Base-by-base conservation (phyloP, 2,329 filamentous ascomycete species). In the Penicillium hesseltinei region DNA sequence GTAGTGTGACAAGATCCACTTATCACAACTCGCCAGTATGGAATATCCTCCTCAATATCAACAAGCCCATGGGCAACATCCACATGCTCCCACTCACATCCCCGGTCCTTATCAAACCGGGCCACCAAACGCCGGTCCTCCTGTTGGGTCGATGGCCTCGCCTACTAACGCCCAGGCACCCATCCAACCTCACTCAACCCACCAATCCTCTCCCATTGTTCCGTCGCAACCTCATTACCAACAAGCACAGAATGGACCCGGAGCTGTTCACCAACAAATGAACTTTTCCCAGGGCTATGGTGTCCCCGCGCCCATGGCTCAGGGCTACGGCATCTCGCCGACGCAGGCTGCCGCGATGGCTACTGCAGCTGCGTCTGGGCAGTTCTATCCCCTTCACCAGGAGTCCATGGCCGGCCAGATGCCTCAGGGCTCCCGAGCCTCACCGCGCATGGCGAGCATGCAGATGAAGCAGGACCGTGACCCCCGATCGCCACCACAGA, bases 261-360 rank as follows among this genome's bases (percentile, higher is more conserved):
- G 85, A 51, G 73, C 77, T 39, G 80, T 84, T 61, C 83, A 85
- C 69, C 84, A 84, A 64, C 88, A 89, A 77, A 90, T 88, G 82
- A 91, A 87, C 78, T 97, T 96, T 75, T 85, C 90, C 69, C 84
- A 89, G 73, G 82, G 86, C 62, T 93, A 92, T 72, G 88, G 85
- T 57, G 89, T 92, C 56, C 81, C 88, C 60, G 82, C 86, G 67
- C 82, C 82, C 69, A 91, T 96, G 85, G 88, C 90, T 53, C 79
- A 81, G 58, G 78, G 78, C 23, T 96, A 96, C 78, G 88, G 84
- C 57, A 91, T 93, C 76, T 88, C 88, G 35, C 85, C 88, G 21
- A 91, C 92, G 46, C 91, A 96, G 75, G 92, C 92, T 15, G 92
- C 93, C 49, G 92, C 92, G 57, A 94, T 96, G 90, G 92, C 89